phyloP scores from a whole-genome alignment of 2,329 filamentous ascomycete genomes.

The Colletotrichum orbiculare region DNA sequence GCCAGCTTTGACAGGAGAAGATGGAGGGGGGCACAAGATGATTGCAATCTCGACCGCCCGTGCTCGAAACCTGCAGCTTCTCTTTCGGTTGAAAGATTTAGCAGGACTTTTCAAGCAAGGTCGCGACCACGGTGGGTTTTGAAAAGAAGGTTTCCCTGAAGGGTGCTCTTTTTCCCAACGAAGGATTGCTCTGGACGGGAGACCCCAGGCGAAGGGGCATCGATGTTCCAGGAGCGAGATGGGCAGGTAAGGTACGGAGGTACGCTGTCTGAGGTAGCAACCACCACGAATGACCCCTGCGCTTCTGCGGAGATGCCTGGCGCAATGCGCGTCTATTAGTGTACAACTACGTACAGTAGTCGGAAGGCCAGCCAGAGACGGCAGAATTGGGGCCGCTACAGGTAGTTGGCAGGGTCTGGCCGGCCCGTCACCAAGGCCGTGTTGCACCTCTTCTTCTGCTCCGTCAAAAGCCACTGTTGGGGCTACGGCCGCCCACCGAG shows the following conservation, averaged over 20 bases:
- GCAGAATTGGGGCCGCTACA: conserved; percentile 19
- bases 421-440: no score
- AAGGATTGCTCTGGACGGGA: conserved; percentile 13
- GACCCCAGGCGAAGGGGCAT: conserved; percentile 14
- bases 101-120: neutral
- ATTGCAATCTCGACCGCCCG: conserved; percentile 1
- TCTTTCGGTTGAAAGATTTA: neutral
- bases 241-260: conserved; percentile 1
- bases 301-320: conserved; percentile 32
- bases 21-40: neutral
- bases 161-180: neutral
- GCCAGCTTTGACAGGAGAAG: no score
- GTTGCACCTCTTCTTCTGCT: no score
- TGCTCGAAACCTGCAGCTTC: neutral
- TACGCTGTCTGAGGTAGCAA: neutral
- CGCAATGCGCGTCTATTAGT: conserved; percentile 29
- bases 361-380: conserved; percentile 17
- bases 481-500: no score
- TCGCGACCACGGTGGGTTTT: neutral
- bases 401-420: conserved; percentile 12
- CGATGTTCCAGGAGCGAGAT: neutral
- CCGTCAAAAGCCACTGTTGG: no score
- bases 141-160: conserved; percentile 7
- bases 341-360: neutral
- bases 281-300: conserved; percentile 12